A percentile compares a stretch with the other conserved stretches of the same genome.
Conservation (phyloP, 495 filamentous ascomycete species). For the Penicillium herquei region DNA sequence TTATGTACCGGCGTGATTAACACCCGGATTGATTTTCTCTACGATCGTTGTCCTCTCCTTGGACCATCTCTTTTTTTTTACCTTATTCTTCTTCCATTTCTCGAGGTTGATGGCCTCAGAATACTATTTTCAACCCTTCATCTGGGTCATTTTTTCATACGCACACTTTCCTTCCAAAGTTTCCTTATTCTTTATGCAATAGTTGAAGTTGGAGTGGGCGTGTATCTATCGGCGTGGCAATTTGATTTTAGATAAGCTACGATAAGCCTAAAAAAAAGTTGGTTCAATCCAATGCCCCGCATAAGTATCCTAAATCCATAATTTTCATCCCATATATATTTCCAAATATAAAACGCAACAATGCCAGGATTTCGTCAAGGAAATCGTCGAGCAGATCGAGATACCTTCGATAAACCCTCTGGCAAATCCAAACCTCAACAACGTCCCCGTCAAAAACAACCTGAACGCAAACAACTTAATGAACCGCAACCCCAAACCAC, state of each 20-base stretch:
- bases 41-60: slow-evolving; percentile 27
- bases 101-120: slow-evolving; percentile 14
- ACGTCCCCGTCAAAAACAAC: slow-evolving; percentile 16
- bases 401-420: neutral
- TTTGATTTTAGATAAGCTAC: slow-evolving; percentile 19
- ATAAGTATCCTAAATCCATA: too few species aligned
- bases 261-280: slow-evolving; percentile 19
- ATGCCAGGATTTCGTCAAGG: slow-evolving; percentile 11
- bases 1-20: slow-evolving; percentile 35
- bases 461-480: slow-evolving; percentile 6
- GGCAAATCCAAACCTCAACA: slow-evolving; percentile 8
- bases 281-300: slow-evolving; percentile 6
- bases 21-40: slow-evolving; percentile 32
- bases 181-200: slow-evolving; percentile 8
- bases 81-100: slow-evolving; percentile 8
- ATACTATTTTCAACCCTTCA: slow-evolving; percentile 25
- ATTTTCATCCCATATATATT: neutral
- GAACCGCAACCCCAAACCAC: slow-evolving; percentile 2
- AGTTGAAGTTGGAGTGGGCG: slow-evolving; percentile 14
- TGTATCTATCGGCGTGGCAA: slow-evolving; percentile 18
- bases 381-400: slow-evolving; percentile 7
- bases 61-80: slow-evolving; percentile 15
- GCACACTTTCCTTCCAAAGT: slow-evolving; percentile 15
- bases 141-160: slow-evolving; percentile 13
- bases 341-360: neutral